Evolutionary conservation across 805 yeast species (phyloP).

Genomic region (Sugiyamaella chiloensis): DNA sequence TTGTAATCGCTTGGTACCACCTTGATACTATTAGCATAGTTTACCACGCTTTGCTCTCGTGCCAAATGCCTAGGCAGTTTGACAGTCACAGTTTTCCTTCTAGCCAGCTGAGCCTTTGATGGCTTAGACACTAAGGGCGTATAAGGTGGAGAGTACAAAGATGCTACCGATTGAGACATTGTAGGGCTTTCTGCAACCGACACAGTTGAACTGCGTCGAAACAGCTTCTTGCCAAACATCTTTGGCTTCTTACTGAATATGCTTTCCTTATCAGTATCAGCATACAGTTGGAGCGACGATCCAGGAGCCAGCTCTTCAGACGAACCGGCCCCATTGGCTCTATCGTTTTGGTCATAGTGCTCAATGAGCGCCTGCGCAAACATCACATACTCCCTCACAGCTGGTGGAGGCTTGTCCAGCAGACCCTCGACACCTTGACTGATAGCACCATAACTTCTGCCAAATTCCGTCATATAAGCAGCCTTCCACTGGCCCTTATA

Average conservation of each 20-base stretch:
- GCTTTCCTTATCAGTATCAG: too few relatives aligned
- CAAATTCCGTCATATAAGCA: conserved; percentile 3
- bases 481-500: conserved; percentile 3
- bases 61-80: conserved; percentile 4
- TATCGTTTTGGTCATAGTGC: neutral
- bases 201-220: neutral
- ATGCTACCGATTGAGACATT: neutral
- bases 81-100: neutral
- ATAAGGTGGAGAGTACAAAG: neutral
- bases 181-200: neutral
- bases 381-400: conserved; percentile 1
- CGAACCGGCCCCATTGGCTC: neutral
- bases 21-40: neutral
- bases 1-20: neutral
- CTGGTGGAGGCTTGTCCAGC: neutral
- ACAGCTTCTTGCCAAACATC: neutral
- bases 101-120: neutral
- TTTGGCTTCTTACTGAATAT: neutral
- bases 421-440: neutral
- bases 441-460: conserved; percentile 3
- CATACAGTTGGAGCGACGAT: too few relatives aligned
- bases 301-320: too few relatives aligned
- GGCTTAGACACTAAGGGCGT: neutral
- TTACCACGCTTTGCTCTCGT: neutral
- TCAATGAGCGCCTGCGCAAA: neutral